phyloP scores from a whole-genome alignment of 805 yeast species.

The Yarrowia yakushimensis region DNA sequence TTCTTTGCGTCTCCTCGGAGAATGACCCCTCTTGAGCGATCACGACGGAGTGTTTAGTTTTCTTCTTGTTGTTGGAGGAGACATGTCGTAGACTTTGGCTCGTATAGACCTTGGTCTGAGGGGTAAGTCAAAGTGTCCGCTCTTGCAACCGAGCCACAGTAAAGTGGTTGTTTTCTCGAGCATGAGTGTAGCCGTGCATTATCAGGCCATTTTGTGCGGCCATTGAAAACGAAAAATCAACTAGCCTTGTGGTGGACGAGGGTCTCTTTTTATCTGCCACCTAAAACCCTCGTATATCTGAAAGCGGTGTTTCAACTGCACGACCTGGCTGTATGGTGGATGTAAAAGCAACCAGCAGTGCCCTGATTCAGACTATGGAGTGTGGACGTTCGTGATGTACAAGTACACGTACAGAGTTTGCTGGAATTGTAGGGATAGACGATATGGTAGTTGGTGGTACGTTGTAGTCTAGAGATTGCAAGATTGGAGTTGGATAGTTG shows the following conservation, averaged over 20 bases:
- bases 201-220: not conserved
- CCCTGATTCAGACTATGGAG: slow-evolving; percentile 19
- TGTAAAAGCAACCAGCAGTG: not conserved
- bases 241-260: too few relatives aligned
- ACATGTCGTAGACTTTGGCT: not conserved
- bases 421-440: too few relatives aligned
- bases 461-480: too few relatives aligned
- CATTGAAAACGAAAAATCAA: not conserved
- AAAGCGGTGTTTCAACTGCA: not conserved
- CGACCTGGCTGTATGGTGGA: too few relatives aligned
- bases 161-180: not conserved
- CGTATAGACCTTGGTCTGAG: slow-evolving; percentile 5
- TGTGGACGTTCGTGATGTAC: too few relatives aligned
- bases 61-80: too few relatives aligned
- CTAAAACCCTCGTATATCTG: slow-evolving; percentile 3
- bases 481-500: too few relatives aligned
- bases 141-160: too few relatives aligned
- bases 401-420: too few relatives aligned
- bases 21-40: not conserved
- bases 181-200: not conserved
- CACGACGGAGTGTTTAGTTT: not conserved
- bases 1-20: not conserved
- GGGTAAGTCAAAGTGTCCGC: not conserved
- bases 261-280: not conserved
- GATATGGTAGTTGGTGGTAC: too few relatives aligned